phyloP scores from a whole-genome alignment of 306 rosid genomes.

The Vigna unguiculata region DNA sequence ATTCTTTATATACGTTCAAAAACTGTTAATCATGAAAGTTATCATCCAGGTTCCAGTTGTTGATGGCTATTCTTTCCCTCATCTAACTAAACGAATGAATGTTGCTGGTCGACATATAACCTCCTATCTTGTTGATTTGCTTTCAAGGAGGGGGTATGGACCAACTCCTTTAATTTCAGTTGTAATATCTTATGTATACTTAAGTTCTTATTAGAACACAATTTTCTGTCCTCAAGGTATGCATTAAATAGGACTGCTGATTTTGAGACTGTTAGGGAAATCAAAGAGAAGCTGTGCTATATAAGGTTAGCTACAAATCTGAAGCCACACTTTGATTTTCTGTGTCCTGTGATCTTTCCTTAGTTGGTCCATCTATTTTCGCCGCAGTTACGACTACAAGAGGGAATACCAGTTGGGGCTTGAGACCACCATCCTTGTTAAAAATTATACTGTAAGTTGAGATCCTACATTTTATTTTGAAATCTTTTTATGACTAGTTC shows the following conservation, averaged over 20 bases:
- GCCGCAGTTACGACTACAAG: constrained; percentile 91
- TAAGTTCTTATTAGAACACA: constrained; percentile 42
- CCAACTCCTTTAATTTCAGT: constrained; percentile 36
- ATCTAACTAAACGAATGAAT: constrained; percentile 97
- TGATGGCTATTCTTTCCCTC: constrained; percentile 98
- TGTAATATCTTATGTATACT: constrained; percentile 35
- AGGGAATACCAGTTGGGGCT: constrained; percentile 99
- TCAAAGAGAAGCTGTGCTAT: constrained; percentile 97
- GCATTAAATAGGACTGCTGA: constrained; percentile 90
- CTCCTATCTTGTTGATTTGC: constrained; percentile 95
- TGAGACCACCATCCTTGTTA: constrained; percentile 97
- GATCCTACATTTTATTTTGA: constrained; percentile 34
- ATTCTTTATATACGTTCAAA: constrained; percentile 27
- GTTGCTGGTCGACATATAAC: constrained; percentile 99
- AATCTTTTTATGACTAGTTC: constrained; percentile 31
- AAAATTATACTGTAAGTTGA: constrained; percentile 86
- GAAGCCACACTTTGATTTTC: constrained; percentile 26
- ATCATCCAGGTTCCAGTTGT: constrained; percentile 92
- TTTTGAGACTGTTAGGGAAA: constrained; percentile 98
- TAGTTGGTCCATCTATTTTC: constrained; percentile 45
- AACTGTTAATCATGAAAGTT: constrained; percentile 35
- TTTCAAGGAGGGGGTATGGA: constrained; percentile 97
- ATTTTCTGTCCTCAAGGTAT: constrained; percentile 70
- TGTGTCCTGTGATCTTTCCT: constrained; percentile 24
- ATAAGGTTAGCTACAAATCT: constrained; percentile 65